Conservation (phyloP, 345 rosid genomes). For the Physaria fendleri region DNA sequence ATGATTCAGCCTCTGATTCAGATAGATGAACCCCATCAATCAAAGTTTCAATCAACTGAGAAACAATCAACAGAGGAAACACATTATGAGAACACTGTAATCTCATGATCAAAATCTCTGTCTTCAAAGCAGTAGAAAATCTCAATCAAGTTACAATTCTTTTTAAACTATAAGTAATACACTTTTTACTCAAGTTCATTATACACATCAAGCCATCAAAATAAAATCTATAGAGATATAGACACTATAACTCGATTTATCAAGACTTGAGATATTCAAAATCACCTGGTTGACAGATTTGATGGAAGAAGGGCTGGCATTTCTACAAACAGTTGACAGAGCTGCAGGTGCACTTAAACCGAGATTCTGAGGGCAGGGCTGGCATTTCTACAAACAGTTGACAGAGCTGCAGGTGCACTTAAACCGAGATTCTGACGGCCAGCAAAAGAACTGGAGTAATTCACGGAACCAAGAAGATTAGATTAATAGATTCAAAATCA, state of each 20-base stretch:
- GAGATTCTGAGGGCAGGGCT: slow-evolving; percentile 3
- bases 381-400: slow-evolving; percentile 29
- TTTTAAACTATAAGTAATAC: not conserved
- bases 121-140: not conserved
- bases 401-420: slow-evolving; percentile 25
- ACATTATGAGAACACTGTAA: not conserved
- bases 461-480: not conserved
- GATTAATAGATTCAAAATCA: not conserved
- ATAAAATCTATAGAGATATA: not conserved
- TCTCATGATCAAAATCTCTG: not conserved
- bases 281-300: slow-evolving; percentile 46
- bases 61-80: not conserved
- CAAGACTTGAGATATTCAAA: not conserved
- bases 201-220: not conserved
- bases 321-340: slow-evolving; percentile 30
- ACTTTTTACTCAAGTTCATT: not conserved
- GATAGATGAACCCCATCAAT: slow-evolving; percentile 61
- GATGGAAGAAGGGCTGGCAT: slow-evolving; percentile 22
- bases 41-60: slow-evolving; percentile 60
- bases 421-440: not conserved
- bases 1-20: slow-evolving; percentile 67
- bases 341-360: slow-evolving; percentile 14
- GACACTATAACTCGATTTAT: not conserved
- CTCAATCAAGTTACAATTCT: not conserved
- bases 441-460: slow-evolving; percentile 19